phyloP scores from a whole-genome alignment of 2,329 filamentous ascomycete genomes.

The Cladophialophora chaetospira region DNA sequence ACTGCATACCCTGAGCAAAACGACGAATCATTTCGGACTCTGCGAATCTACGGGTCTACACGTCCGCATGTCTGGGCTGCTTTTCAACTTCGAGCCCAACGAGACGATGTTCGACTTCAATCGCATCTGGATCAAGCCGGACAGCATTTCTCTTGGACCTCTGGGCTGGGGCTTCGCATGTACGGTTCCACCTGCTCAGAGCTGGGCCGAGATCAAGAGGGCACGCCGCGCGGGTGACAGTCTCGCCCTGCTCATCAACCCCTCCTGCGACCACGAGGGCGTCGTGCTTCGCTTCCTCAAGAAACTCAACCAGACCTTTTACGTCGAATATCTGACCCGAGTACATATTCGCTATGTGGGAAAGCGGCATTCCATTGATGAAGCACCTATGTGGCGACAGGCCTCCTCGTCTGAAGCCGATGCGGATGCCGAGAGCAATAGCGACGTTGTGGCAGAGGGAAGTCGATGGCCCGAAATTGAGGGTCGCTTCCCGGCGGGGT shows the following conservation, averaged over 20 bases:
- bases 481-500: neutral
- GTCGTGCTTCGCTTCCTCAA: neutral
- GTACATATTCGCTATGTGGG: neutral
- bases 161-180: neutral
- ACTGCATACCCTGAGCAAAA: constrained; percentile 3
- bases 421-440: neutral
- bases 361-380: neutral
- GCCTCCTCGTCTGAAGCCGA: neutral
- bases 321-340: neutral
- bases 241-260: neutral
- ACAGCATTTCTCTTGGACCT: neutral
- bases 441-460: neutral
- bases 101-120: neutral
- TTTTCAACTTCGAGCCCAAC: neutral
- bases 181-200: neutral
- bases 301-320: neutral
- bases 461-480: neutral
- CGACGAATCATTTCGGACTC: constrained; percentile 1
- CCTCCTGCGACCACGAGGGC: constrained; percentile 1
- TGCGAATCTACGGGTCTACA: neutral
- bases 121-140: neutral
- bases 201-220: neutral
- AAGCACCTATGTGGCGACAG: neutral
- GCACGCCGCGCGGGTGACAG: neutral
- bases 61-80: neutral